Conservation (phyloP, 257 asterid species). For the Solanum microdontum region DNA sequence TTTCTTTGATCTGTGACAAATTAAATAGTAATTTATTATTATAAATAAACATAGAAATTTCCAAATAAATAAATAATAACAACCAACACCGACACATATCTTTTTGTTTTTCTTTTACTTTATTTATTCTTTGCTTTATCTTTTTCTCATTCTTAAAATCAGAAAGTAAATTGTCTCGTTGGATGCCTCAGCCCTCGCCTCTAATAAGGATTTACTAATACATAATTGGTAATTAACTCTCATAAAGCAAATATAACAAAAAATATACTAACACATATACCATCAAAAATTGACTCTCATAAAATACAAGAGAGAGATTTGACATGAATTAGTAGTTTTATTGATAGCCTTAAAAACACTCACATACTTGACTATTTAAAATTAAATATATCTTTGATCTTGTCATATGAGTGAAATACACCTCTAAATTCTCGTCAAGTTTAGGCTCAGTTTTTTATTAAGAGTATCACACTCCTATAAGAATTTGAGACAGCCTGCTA, state of each 20-base stretch:
- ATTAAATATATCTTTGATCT: no score
- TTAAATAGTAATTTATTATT: background rate
- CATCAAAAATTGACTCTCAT: background rate
- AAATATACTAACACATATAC: background rate
- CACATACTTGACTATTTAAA: background rate
- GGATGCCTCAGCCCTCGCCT: background rate
- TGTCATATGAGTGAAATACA: no score
- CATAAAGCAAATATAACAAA: background rate
- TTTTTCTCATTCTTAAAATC: background rate
- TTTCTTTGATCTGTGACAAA: background rate
- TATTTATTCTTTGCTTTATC: conserved; percentile 9
- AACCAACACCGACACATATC: conserved; percentile 17
- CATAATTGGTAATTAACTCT: background rate
- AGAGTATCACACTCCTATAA: no score
- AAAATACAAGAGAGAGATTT: background rate
- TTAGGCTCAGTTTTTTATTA: no score
- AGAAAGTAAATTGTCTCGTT: background rate
- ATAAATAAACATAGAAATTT: background rate
- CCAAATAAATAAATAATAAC: background rate
- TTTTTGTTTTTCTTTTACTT: background rate
- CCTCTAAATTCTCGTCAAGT: no score
- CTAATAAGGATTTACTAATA: background rate
- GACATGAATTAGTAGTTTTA: no score
- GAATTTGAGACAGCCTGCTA: accelerated
- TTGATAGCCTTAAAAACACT: no score